Evolutionary conservation across 2,329 filamentous ascomycete genomes (phyloP), one percentile per base, ranked within the genome.

Genomic region (Leptographium radiaticola): DNA sequence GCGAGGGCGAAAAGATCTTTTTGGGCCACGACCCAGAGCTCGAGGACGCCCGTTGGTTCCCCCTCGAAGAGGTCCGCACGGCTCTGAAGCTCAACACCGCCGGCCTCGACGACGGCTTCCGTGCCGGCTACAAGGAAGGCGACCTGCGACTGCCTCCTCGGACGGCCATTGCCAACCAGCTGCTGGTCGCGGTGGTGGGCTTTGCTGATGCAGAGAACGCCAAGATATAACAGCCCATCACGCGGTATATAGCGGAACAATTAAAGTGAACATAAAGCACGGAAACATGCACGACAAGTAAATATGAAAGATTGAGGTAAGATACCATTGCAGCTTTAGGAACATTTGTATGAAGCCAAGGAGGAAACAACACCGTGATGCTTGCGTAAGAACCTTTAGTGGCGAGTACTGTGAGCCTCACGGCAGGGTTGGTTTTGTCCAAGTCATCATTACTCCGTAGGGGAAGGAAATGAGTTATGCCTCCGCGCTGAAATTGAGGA

Each of bases 81-180:
- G 91, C 89, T 1, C 68, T 97, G 64, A 69, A 70, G 54, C 71
- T 78, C 10, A 86, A 87, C 0, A 81, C 81, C 0, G 84, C 81
- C 66, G 76, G 76, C 2, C 64, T 95, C 55, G 86, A 81, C 15
- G 84, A 86, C 44, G 66, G 72, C 1, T 71, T 84, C 1, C 78
- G 80, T 0, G 70, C 77, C 43, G 84, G 76, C 12, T 90, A 89
- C 64, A 84, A 82, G 65, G 81, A 90, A 65, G 89, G 89, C 0
- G 80, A 76, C 4, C 67, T 98, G 71, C 79, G 88, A 54, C 68
- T 98, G 64, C 93, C 93, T 47, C 89, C 89, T 2, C 72, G 76
- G 55, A 95, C 89, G 39, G 91, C 93, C 1, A 97, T 98, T 75
- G 93, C 93, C 16, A 87, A 97, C 67, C 86, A 90, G 66, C 70